Evolutionary conservation across 352 stramenopile species (phyloP), one percentile per base, ranked within the genome.

Genomic region (Globisporangium rhizosaccharum): DNA sequence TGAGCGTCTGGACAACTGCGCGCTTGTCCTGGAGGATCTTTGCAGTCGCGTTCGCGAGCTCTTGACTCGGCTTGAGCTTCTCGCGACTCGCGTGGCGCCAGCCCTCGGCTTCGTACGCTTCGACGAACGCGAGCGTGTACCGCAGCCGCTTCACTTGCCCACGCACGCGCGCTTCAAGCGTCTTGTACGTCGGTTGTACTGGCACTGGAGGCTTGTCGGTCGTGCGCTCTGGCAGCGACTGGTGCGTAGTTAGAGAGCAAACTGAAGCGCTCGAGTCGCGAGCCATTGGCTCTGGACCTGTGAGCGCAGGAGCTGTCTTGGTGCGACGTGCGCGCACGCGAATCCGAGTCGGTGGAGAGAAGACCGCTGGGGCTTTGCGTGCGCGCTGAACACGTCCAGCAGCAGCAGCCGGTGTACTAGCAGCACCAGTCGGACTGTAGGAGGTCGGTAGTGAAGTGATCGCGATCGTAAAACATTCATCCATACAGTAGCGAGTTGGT

Each of bases 91-190:
- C 73, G 25, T 79, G 80, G 25, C 79, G 78, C 85, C 85, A 95
- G n/a, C 85, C 85, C 41, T 93, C 78, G 0, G 67, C 68, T 67
- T 91, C 85, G 59, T 95, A 95, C 20, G 83, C 83, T 18, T 95
- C 83, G n/a, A 93, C 39, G 53, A 90, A 95, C n/a, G 80, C 76
- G 52, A 87, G 58, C 11, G 82, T 62, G 48, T 90, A 92, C 2
- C 75, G 66, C 26, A 90, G 57, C 42, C 75, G 69, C 30, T 79
- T 76, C 3, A 82, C 51, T 18, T 62, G 52, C 17, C 42, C 44
- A 46, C 37, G 20, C 25, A 60, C 57, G 42, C 51, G 54, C 17
- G 44, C 51, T 23, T 62, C 61, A 23, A 67, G 50, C 14, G 45
- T 57, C 49, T 62, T 67, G 61, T 67, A 53, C 33, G 26, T 49